phyloP scores from a whole-genome alignment of 768 basidiomycete species.

The Hygrocybe punicea region DNA sequence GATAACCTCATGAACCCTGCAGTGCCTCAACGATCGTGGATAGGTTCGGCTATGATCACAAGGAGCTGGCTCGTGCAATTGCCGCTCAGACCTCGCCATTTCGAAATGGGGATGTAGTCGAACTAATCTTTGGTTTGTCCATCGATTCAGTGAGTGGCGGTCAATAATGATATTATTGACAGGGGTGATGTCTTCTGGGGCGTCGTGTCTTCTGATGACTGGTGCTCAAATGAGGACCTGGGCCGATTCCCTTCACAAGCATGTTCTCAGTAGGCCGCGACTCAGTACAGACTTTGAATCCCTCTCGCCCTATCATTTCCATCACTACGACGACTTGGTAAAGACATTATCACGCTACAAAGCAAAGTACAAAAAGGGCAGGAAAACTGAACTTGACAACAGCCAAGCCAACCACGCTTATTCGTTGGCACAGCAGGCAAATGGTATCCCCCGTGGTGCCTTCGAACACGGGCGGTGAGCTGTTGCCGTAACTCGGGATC shows the following conservation, averaged over 20 bases:
- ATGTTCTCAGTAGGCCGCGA: slow-evolving; percentile 12
- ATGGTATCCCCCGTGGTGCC: slow-evolving; percentile 32
- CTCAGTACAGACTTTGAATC: slow-evolving; percentile 37
- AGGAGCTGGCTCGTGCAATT: slow-evolving; percentile 30
- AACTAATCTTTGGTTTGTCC: slow-evolving; percentile 44
- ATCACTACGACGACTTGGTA: slow-evolving; percentile 26
- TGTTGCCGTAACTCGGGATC: background rate
- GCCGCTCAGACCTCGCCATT: slow-evolving; percentile 29
- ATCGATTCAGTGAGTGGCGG: background rate
- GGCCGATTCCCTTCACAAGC: slow-evolving; percentile 13
- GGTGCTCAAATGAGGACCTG: slow-evolving; percentile 28
- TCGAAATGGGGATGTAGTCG: slow-evolving; percentile 27
- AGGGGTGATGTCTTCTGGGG: slow-evolving; percentile 46
- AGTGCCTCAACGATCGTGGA: background rate
- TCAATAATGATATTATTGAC: background rate
- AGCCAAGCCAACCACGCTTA: slow-evolving; percentile 45
- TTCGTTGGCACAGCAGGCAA: slow-evolving; percentile 10
- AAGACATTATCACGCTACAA: slow-evolving; percentile 41
- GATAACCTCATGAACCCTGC: background rate
- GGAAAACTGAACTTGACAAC: slow-evolving; percentile 30
- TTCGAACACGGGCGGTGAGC: slow-evolving; percentile 51
- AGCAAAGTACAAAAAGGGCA: slow-evolving; percentile 36
- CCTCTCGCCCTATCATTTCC: slow-evolving; percentile 48
- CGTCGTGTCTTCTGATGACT: slow-evolving; percentile 45
- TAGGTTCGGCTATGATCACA: slow-evolving; percentile 33